phyloP scores from a whole-genome alignment of 176 grass and related monocot species.

The Phyllostachys edulis region DNA sequence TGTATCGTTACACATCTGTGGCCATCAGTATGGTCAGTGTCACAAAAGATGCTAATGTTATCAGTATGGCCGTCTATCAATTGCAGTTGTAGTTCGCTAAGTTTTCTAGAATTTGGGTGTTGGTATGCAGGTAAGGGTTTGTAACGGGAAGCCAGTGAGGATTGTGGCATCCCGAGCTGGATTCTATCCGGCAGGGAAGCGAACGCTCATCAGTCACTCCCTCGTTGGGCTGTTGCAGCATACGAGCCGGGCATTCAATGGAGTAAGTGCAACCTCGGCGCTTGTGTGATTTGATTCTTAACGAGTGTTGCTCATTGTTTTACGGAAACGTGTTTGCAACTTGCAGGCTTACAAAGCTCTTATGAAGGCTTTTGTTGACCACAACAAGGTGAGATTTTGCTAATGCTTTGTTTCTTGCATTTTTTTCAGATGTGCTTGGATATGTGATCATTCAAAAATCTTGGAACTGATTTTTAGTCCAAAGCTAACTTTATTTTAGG shows the following conservation, averaged over 20 bases:
- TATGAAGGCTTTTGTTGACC: conserved; percentile 94
- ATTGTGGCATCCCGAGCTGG: conserved; percentile 71
- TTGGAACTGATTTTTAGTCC: neutral
- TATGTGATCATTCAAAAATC: neutral
- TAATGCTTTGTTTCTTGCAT: neutral
- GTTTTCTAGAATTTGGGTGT: conserved; percentile 3
- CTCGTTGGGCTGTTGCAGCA: conserved; percentile 80
- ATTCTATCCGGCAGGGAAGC: conserved; percentile 83
- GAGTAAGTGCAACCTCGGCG: conserved; percentile 45
- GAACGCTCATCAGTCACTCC: conserved; percentile 62
- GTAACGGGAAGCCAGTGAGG: conserved; percentile 78
- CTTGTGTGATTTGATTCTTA: neutral
- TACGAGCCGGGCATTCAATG: conserved; percentile 81
- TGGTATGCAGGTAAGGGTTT: conserved; percentile 67
- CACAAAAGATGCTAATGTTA: neutral
- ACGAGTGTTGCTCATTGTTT: conserved; percentile 15
- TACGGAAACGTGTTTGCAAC: conserved; percentile 16
- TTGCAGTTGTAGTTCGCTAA: neutral
- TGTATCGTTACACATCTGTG: no score
- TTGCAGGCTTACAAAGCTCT: conserved; percentile 90
- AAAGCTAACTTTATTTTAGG: neutral
- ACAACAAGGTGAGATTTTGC: conserved; percentile 80
- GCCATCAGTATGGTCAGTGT: neutral
- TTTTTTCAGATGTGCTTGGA: neutral
- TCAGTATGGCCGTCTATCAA: neutral